Evolutionary conservation across 192 early-diverging fungal genomes (phyloP), one percentile per base, ranked within the genome.

Genomic region (Lobosporangium transversale): DNA sequence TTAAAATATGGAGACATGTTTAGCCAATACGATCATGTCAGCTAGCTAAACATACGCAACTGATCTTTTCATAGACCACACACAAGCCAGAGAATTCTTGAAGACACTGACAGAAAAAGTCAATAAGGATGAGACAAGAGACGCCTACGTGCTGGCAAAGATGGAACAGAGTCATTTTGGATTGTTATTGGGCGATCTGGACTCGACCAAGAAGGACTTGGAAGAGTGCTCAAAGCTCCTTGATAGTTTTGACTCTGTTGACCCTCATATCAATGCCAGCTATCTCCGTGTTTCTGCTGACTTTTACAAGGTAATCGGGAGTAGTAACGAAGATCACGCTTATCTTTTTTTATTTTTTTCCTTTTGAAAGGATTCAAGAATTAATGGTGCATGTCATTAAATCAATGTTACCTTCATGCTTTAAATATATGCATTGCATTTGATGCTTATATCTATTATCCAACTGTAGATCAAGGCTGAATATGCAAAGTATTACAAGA

Each of bases 221-320:
- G 95, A 97, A 36, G 85, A 91, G 64, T 90, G 92, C 63, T 94
- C 97, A 73, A 93, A 91, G 81, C 87, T 91, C 64, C 82, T 96
- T 27, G 93, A 94, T 51, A 40, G 63, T 10, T 86, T 94, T 56
- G 86, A 90, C 36, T 85, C 83, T 3, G 91, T 93, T 11, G 96
- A 98, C 30, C 88, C 91, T 1, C 89, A 92, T 11, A 95, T 99
- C 75, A 91, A 97, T 61, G 95, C 96, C 17, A 92, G 89, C 68
- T 98, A 94, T 70, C 98, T 98, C 78, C 90, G 95, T 35, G 95
- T 99, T 26, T 85, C 92, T 57, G 95, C 98, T 4, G 96, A 98
- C 57, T 99, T 93, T 81, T 95, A 96, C 84, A 99, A 99, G 89
- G 87, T 92, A 35, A 24, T 21, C 10, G 15, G 15, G 67, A 31